These are phyloP conservation scores for Trichoderma cornu-damae DNA, from an alignment of 2,329 filamentous ascomycete genomes.

Conservation along the genomic window DNA sequence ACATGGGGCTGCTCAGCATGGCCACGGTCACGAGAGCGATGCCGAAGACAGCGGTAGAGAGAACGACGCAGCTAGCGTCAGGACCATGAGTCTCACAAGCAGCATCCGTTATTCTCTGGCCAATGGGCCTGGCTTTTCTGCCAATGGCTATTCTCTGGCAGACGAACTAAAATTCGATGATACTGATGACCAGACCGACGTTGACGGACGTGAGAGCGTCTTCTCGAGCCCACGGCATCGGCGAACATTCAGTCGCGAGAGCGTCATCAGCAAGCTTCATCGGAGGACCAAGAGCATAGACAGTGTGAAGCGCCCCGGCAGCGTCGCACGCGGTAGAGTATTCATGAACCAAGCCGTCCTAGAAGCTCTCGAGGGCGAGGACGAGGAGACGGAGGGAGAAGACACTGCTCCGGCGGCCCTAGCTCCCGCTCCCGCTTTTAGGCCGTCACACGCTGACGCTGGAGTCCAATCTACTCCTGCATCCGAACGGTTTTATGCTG, in stretches of 20 bases:
- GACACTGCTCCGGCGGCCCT: slow-evolving; percentile 28
- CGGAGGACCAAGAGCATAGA: slow-evolving; percentile 55
- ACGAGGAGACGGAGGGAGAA: slow-evolving; percentile 39
- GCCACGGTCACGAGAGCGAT: slow-evolving; percentile 49
- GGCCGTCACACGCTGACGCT: slow-evolving; percentile 63
- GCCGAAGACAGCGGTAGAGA: slow-evolving; percentile 58
- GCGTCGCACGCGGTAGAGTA: slow-evolving; percentile 49
- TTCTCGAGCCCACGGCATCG: slow-evolving; percentile 48
- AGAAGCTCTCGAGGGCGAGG: slow-evolving; percentile 52
- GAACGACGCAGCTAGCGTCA: slow-evolving; percentile 65
- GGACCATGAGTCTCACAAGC: slow-evolving; percentile 67
- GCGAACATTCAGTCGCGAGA: slow-evolving; percentile 55
- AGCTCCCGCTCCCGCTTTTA: slow-evolving; percentile 28
- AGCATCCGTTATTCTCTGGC: slow-evolving; percentile 69
- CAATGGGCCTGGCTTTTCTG: slow-evolving; percentile 50
- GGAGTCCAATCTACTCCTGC: slow-evolving; percentile 73
- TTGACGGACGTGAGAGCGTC: slow-evolving; percentile 62
- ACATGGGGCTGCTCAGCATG: slow-evolving; percentile 34
- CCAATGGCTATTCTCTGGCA: slow-evolving; percentile 72
- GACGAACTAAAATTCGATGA: slow-evolving; percentile 88
- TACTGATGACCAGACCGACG: slow-evolving; percentile 65
- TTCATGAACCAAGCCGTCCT: slow-evolving; percentile 51
- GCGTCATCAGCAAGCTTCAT: slow-evolving; percentile 45
- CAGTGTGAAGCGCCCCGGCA: slow-evolving; percentile 51
- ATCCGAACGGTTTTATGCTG: background rate